Base-by-base conservation (phyloP, 106 monocot genomes). In the Narthecium ossifragum region DNA sequence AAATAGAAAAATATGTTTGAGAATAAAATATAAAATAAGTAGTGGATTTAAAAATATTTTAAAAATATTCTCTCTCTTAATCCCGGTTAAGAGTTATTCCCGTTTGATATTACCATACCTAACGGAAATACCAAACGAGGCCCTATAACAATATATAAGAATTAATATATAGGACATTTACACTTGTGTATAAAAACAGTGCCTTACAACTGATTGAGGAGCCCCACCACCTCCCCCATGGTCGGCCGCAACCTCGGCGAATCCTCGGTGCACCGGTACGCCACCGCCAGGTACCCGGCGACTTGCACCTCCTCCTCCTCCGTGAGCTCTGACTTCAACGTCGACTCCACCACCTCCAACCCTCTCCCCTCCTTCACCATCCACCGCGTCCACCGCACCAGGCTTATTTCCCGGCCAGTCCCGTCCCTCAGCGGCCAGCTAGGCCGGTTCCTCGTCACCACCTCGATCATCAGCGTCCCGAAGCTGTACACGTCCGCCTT, bases 401-500 rank as follows among this genome's bases (percentile, higher is more conserved):
- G 24, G 40, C 50, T 32, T 29, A 77, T 54, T 57, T 88, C 88
- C 56, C 26, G 37, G 22, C 66, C 60, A 22, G 20, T 59, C 31
- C 33, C 55, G 25, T 53, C 65, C 54, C 11, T 70, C 23, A 88
- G 68, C 43, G 78, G 75, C 85, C 72, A 70, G 50, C 62, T 93
- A 23, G 93, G 93, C 60, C 93, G 24, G 62, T 57, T 36, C 20
- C 85, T 85, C 0, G 81, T 72, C 32, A 69, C 82, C 50, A 80
- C 55, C 73, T 93, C 88, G 6, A 77, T 23, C 76, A 82, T 61
- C 52, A 93, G 43, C 11, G 76, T 53, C 31, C 93, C 93, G 53
- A 88, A 93, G 63, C 93, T 93, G 51, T 93, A 88, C 23, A 88
- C 85, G 57, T 93, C 93, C 1, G 70, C 88, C 66, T 55, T 71